Percentiles rank a stretch among this genome's conserved stretches.
Conservation (phyloP, 768 basidiomycete genomes). For the Mycena filopes region DNA sequence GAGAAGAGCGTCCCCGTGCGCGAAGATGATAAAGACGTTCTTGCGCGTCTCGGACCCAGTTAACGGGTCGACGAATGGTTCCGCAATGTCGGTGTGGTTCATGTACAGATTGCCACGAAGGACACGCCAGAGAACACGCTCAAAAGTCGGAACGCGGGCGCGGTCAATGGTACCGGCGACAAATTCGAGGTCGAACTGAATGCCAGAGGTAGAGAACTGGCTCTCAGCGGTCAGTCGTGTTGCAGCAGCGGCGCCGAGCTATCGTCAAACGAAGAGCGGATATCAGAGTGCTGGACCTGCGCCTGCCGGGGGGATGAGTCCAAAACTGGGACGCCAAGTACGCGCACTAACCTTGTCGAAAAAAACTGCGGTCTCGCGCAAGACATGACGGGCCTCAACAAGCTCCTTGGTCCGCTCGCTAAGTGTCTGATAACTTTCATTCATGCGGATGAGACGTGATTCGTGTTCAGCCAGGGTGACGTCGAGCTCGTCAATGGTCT, state of each 20-base stretch:
- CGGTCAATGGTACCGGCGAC: conserved; percentile 98
- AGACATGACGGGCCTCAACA: conserved; percentile 92
- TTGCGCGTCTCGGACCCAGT: conserved; percentile 90
- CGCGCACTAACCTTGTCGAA: conserved; percentile 78
- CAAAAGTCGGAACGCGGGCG: conserved; percentile 89
- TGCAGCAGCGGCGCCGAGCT: conserved; percentile 90
- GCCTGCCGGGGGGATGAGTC: conserved; percentile 61
- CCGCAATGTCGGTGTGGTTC: conserved; percentile 96
- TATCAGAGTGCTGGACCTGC: conserved; percentile 80
- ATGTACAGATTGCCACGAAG: conserved; percentile 98
- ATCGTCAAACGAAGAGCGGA: conserved; percentile 91
- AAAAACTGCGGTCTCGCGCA: conserved; percentile 95
- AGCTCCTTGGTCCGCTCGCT: conserved; percentile 89
- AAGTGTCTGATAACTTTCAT: conserved; percentile 89
- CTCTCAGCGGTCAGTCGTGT: conserved; percentile 87
- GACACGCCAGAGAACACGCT: conserved; percentile 98
- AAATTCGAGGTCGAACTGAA: conserved; percentile 95
- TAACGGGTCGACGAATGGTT: conserved; percentile 90
- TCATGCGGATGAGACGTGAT: conserved; percentile 86
- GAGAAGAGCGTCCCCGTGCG: conserved; percentile 91
- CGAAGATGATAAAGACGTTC: conserved; percentile 99
- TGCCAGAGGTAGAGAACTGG: conserved; percentile 58
- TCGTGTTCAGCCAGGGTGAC: conserved; percentile 90
- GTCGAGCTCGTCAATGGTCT: conserved; percentile 94
- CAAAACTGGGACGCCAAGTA: background rate